These are phyloP conservation scores for Phytophthora sansomeana DNA, from an alignment of 352 stramenopile genomes.

Conservation along the genomic window DNA sequence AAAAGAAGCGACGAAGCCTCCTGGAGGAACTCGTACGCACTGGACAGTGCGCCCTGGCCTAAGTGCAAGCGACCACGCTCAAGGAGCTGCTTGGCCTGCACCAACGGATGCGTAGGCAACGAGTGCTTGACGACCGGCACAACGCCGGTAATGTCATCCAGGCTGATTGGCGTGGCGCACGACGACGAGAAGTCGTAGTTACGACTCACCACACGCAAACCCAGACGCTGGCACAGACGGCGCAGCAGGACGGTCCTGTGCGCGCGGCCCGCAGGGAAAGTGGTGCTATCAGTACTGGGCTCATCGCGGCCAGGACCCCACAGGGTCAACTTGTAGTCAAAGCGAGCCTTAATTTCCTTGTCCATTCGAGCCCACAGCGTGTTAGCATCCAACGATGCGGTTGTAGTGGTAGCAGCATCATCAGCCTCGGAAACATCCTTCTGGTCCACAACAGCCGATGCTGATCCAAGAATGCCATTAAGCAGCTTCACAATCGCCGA, in stretches of 20 bases:
- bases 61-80: slow-evolving; percentile 91
- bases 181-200: slow-evolving; percentile 85
- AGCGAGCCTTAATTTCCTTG: slow-evolving; percentile 75
- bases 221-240: slow-evolving; percentile 93
- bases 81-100: slow-evolving; percentile 84
- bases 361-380: slow-evolving; percentile 69
- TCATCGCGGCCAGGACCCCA: slow-evolving; percentile 56
- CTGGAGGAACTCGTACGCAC: slow-evolving; percentile 87
- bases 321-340: slow-evolving; percentile 80
- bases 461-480: slow-evolving; percentile 82
- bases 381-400: slow-evolving; percentile 42
- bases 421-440: slow-evolving; percentile 24
- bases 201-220: slow-evolving; percentile 91
- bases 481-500: slow-evolving; percentile 83
- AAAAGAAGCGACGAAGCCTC: slow-evolving; percentile 94
- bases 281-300: slow-evolving; percentile 11
- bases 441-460: slow-evolving; percentile 16
- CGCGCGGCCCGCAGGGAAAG: slow-evolving; percentile 53
- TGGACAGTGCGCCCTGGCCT: slow-evolving; percentile 72
- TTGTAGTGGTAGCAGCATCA: slow-evolving; percentile 19
- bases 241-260: slow-evolving; percentile 90
- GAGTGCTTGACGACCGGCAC: slow-evolving; percentile 95
- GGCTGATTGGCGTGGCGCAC: slow-evolving; percentile 77
- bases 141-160: slow-evolving; percentile 93
- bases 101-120: slow-evolving; percentile 78